phyloP scores from a whole-genome alignment of 2,329 filamentous ascomycete genomes.

The Bipolaris oryzae region DNA sequence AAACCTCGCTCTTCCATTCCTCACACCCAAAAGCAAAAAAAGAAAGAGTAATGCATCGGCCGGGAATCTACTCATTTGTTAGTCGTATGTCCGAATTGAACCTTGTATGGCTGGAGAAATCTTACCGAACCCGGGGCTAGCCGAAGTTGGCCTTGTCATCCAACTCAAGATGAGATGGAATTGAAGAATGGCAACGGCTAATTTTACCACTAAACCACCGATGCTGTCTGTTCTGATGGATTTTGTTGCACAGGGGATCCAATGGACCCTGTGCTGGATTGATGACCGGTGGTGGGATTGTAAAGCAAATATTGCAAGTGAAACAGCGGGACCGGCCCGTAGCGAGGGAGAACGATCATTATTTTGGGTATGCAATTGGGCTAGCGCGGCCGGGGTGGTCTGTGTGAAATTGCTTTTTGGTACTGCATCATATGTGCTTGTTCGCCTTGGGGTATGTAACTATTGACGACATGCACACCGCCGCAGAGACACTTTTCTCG shows the following conservation, averaged over 20 bases:
- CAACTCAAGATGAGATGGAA: too few species aligned
- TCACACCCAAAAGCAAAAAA: background rate
- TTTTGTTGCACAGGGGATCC: background rate
- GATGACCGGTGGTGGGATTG: background rate
- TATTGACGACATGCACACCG: background rate
- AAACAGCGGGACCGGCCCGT: background rate
- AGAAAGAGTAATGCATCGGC: background rate
- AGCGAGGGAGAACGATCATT: background rate
- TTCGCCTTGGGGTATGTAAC: background rate
- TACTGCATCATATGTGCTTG: background rate
- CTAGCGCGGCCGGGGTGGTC: background rate
- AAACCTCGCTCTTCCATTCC: background rate
- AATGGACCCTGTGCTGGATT: background rate
- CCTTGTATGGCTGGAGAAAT: slow-evolving; percentile 1
- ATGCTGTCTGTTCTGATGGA: slow-evolving; percentile 10
- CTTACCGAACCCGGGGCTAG: slow-evolving; percentile 27
- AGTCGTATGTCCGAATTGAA: background rate
- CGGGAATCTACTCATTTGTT: background rate
- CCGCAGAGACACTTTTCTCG: background rate
- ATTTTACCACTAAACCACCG: slow-evolving; percentile 32
- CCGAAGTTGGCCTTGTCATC: slow-evolving; percentile 12
- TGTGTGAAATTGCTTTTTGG: background rate
- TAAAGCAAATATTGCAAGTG: background rate
- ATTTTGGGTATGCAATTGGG: background rate
- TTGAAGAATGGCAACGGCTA: slow-evolving; percentile 22